Evolutionary conservation across 1,284 basidiomycete species (phyloP).

Genomic region (Kwoniella shivajii): DNA sequence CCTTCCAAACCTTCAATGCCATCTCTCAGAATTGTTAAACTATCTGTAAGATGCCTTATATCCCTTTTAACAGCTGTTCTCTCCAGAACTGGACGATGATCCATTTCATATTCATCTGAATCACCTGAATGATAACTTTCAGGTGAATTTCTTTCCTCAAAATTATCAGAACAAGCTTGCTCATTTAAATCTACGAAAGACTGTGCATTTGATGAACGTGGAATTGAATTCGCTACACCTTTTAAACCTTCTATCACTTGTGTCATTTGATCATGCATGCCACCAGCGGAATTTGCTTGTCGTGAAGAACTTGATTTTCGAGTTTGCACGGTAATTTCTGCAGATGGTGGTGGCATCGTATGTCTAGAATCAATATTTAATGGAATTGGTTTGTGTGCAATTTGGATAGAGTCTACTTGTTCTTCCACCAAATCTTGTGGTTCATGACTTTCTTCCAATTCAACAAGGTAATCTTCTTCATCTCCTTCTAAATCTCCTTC

Average conservation of each 20-base stretch:
- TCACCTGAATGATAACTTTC: slow-evolving; percentile 49
- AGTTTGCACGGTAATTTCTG: slow-evolving; percentile 19
- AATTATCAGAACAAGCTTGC: slow-evolving; percentile 8
- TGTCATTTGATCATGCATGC: slow-evolving; percentile 18
- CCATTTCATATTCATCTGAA: slow-evolving; percentile 51
- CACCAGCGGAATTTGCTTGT: not conserved
- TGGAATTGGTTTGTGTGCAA: not conserved
- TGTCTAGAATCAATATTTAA: slow-evolving; percentile 5
- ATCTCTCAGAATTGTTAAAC: slow-evolving; percentile 66
- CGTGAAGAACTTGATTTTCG: slow-evolving; percentile 8
- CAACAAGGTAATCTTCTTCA: not conserved
- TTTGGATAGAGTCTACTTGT: slow-evolving; percentile 10
- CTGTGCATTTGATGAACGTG: not conserved
- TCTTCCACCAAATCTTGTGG: slow-evolving; percentile 21
- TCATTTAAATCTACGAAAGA: slow-evolving; percentile 15
- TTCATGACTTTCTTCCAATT: not conserved
- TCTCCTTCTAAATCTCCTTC: not conserved
- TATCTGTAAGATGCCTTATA: slow-evolving; percentile 60
- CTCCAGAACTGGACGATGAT: slow-evolving; percentile 62
- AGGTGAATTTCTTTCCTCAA: slow-evolving; percentile 16
- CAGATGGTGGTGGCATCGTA: slow-evolving; percentile 18
- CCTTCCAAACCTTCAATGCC: slow-evolving; percentile 4
- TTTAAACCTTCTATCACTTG: slow-evolving; percentile 12
- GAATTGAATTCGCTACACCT: not conserved
- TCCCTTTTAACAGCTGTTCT: slow-evolving; percentile 73